Percentiles rank a stretch among this genome's conserved stretches.
Conservation (phyloP, 2,329 filamentous ascomycete species). For the Cytospora schulzeri region DNA sequence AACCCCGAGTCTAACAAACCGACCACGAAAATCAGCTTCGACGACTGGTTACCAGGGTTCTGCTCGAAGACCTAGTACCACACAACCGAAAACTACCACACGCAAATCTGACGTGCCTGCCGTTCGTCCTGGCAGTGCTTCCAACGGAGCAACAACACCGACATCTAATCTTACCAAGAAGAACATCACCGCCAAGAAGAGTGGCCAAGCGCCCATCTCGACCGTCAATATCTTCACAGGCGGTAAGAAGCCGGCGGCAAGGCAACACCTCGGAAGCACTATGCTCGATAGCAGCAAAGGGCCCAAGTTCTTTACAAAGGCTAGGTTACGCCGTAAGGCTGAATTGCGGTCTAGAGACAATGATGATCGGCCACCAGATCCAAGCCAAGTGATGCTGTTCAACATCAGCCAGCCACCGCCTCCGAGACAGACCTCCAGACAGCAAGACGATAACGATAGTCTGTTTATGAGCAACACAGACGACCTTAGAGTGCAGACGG, state of each 20-base stretch:
- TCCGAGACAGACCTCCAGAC: not conserved
- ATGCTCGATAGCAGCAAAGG: conserved; percentile 46
- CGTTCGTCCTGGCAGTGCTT: conserved; percentile 4
- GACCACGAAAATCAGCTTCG: conserved; percentile 10
- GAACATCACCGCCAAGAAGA: conserved; percentile 33
- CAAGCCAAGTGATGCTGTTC: conserved; percentile 36
- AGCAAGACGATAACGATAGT: not conserved
- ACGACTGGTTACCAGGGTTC: conserved; percentile 40
- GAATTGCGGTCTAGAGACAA: conserved; percentile 47
- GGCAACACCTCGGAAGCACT: conserved; percentile 40
- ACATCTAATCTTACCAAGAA: conserved; percentile 11
- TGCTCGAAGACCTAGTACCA: conserved; percentile 32
- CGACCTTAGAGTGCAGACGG: not conserved
- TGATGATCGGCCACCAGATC: conserved; percentile 45
- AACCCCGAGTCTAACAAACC: conserved; percentile 4
- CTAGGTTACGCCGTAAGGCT: conserved; percentile 43
- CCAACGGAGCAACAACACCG: not conserved
- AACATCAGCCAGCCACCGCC: conserved; percentile 31
- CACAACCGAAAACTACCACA: conserved; percentile 20
- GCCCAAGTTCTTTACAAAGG: conserved; percentile 44
- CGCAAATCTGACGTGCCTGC: not conserved
- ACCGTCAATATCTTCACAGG: conserved; percentile 49
- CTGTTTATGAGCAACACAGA: conserved; percentile 6
- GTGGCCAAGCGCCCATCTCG: conserved; percentile 33
- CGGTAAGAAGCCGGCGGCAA: conserved; percentile 44